Conservation (phyloP, 768 basidiomycete species). For the Daedaleopsis sinensis region DNA sequence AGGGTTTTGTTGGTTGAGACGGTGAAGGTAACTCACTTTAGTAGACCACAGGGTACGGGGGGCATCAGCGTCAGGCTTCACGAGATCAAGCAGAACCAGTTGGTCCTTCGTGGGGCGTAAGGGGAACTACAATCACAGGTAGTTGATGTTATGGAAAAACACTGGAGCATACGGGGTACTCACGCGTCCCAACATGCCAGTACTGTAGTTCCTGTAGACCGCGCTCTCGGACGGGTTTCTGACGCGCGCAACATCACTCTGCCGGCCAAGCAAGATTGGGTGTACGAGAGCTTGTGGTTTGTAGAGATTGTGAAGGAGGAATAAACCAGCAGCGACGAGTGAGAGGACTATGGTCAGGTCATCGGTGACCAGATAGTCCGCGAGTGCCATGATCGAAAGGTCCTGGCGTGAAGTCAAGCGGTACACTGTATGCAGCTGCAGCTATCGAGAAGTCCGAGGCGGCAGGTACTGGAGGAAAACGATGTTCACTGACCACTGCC, state of each 20-base stretch:
- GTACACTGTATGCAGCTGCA: too few species aligned
- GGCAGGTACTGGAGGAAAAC: too few species aligned
- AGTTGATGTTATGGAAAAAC: slow-evolving; percentile 12
- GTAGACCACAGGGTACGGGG: slow-evolving; percentile 81
- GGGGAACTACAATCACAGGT: slow-evolving; percentile 66
- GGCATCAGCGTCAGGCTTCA: slow-evolving; percentile 66
- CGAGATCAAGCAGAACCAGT: slow-evolving; percentile 63
- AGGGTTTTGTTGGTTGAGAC: background rate
- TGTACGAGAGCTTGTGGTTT: slow-evolving; percentile 87
- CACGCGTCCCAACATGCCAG: slow-evolving; percentile 81
- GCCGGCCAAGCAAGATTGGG: slow-evolving; percentile 89
- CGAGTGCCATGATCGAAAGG: slow-evolving; percentile 38
- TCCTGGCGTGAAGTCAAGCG: background rate
- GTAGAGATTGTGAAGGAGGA: slow-evolving; percentile 77
- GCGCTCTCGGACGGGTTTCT: slow-evolving; percentile 83
- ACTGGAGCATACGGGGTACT: slow-evolving; percentile 28
- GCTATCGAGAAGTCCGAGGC: too few species aligned
- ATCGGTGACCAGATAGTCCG: slow-evolving; percentile 71
- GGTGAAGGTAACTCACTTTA: slow-evolving; percentile 46
- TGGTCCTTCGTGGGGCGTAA: slow-evolving; percentile 72
- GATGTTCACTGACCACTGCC: too few species aligned
- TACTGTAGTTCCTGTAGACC: slow-evolving; percentile 89
- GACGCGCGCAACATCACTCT: slow-evolving; percentile 87
- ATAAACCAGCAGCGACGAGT: slow-evolving; percentile 74
- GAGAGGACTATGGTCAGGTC: slow-evolving; percentile 79